Base-by-base conservation (phyloP, 208 protist genomes). In the Angomonas ambiguus region DNA sequence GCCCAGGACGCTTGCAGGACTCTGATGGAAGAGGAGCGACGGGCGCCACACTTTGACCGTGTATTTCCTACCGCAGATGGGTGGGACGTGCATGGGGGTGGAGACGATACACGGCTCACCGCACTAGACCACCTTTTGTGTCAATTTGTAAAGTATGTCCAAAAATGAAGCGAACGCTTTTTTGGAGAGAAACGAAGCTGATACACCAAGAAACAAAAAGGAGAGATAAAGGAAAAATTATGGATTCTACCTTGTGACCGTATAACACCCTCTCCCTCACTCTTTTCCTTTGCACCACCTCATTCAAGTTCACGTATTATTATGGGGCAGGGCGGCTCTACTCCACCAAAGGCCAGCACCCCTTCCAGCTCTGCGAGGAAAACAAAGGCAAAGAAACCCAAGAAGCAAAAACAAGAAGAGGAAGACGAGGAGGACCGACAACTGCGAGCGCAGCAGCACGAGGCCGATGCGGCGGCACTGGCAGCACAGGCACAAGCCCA, bases 1-100 rank as follows among this genome's bases (percentile, higher is more conserved):
- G n/a, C 49, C n/a, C 49, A 11, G 1, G 78, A 88, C 35, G 74
- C 75, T 24, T 91, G 85, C 71, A 45, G 82, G 53, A 77, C 67
- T 24, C 69, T 74, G 5, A 81, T 80, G 24, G 85, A 91, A 45
- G 85, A 87, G 56, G 62, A 48, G 27, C 45, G 65, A 28, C 73
- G 79, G 3, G 58, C 71, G 0, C 32, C n/a, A 27, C 55, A 82
- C 53, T 88, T 88, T 69, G 33, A 32, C 1, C 73, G 73, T 28
- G 63, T 85, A 30, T 69, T 83, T 30, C 83, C 83, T 51, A 83
- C 83, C 6, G 22, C 18, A 24, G 49, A 56, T 25, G 49, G n/a
- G 5, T 16, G 11, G 49, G 49, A 16, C n/a, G n/a, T 6, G 49
- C 49, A 27, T 24, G 49, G 49, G 49, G 49, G 27, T 25, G n/a